Base-by-base conservation (phyloP, 2,329 filamentous ascomycete genomes). In the Epichloe gansuensis region DNA sequence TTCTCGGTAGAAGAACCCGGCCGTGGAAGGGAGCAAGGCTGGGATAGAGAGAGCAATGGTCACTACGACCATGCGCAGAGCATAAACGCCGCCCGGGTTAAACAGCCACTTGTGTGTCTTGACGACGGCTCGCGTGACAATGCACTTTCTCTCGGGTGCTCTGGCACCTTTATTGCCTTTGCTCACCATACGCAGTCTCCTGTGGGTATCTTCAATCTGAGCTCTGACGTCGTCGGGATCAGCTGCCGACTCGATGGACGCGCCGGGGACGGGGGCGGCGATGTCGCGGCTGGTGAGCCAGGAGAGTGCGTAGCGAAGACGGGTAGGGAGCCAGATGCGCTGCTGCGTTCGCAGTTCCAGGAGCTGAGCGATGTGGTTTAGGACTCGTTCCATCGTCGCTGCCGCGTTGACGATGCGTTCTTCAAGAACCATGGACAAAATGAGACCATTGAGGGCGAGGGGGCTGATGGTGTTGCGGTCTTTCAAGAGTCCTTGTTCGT, bases 1-100 rank as follows among this genome's bases (percentile, higher is more conserved):
- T 76, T 77, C 69, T 3, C 74, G 68, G 48, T 75, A 77, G 56
- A 70, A 77, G 58, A 78, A 78, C 1, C 72, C 74, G 0, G 75
- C 69, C 1, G 67, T 68, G 28, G 61, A 59, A 0, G 72, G 70
- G 3, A 78, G 63, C 0, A 66, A 65, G 0, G 70, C 67, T 0
- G 74, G 71, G 4, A 78, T 69, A 0, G 63, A 60, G 0, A 68
- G 61, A 0, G 69, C 73, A 11, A 77, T 61, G 0, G 75, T 76
- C 0, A 75, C 70, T 6, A 70, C 56, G 0, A 77, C 72, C 63
- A 76, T 69, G 2, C 75, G 70, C 9, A 77, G 51, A 0, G 72
- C 73, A 52, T 71, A 76, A 58, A 75, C 64, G 0, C 74, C 74
- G 1, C 68, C 67, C 0, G 69, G 60, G 41, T 68, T 71, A 46